Evolutionary conservation across 768 basidiomycete species (phyloP).

Genomic region (Cyclocybe cylindracea): DNA sequence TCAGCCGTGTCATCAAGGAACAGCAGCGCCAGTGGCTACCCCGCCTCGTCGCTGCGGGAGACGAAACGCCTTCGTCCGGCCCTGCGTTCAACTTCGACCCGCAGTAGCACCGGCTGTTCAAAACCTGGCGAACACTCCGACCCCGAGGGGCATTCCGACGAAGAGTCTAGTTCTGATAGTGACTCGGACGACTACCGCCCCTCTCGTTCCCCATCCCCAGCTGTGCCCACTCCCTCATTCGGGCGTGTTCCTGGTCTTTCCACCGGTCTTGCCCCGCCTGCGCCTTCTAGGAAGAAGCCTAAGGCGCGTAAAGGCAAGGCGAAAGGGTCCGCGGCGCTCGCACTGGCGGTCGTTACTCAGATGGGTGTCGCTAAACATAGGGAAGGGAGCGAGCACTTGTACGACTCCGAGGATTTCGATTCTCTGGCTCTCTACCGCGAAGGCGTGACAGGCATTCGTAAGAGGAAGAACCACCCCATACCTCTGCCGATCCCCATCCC

Average conservation of each 20-base stretch:
- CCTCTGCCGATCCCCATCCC: slow-evolving; percentile 57
- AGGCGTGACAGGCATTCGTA: slow-evolving; percentile 19
- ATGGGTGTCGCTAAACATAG: slow-evolving; percentile 12
- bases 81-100: slow-evolving; percentile 2
- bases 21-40: too few species aligned
- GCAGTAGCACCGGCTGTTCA: not conserved
- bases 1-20: too few species aligned
- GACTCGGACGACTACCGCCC: slow-evolving; percentile 32
- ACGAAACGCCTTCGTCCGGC: slow-evolving; percentile 2
- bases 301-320: slow-evolving; percentile 29
- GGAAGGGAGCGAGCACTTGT: slow-evolving; percentile 4
- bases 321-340: slow-evolving; percentile 34
- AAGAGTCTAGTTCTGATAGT: slow-evolving; percentile 25
- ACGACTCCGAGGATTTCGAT: slow-evolving; percentile 14
- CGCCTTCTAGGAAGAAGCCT: slow-evolving; percentile 19
- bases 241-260: slow-evolving; percentile 1
- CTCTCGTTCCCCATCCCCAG: slow-evolving; percentile 23
- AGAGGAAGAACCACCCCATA: slow-evolving; percentile 32
- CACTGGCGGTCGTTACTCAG: slow-evolving; percentile 28
- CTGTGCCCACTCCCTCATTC: not conserved
- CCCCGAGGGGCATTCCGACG: slow-evolving; percentile 15
- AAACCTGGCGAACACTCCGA: slow-evolving; percentile 4
- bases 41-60: not conserved
- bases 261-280: slow-evolving; percentile 13
- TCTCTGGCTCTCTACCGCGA: slow-evolving; percentile 19